Conservation (phyloP, 2,329 filamentous ascomycete genomes). For the Calonectria crousiana region DNA sequence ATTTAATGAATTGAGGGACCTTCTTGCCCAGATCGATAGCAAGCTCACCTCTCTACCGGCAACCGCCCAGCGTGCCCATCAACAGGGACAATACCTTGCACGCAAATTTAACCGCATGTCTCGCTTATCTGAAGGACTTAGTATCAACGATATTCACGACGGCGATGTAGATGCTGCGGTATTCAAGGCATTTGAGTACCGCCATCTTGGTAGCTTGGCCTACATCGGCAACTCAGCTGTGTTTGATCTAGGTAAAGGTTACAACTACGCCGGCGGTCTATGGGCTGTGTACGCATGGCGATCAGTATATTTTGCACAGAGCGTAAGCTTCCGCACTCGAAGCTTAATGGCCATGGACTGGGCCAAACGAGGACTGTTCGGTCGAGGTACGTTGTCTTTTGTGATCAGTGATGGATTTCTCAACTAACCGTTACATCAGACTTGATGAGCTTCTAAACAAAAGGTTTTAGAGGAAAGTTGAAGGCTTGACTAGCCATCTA, state of each 20-base stretch:
- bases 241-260: slow-evolving; percentile 86
- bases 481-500: neutral
- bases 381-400: slow-evolving; percentile 77
- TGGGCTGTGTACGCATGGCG: slow-evolving; percentile 97
- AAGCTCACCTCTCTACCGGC: slow-evolving; percentile 96
- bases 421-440: slow-evolving; percentile 49
- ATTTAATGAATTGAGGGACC: slow-evolving; percentile 89
- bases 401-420: neutral
- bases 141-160: slow-evolving; percentile 84
- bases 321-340: slow-evolving; percentile 91
- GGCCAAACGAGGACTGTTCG: slow-evolving; percentile 96
- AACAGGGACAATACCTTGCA: slow-evolving; percentile 93
- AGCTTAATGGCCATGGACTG: slow-evolving; percentile 97
- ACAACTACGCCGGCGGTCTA: slow-evolving; percentile 84
- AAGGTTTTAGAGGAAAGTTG: neutral
- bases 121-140: slow-evolving; percentile 79
- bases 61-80: slow-evolving; percentile 95
- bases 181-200: slow-evolving; percentile 96
- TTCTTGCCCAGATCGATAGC: slow-evolving; percentile 91
- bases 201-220: slow-evolving; percentile 89
- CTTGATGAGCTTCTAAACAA: slow-evolving; percentile 63
- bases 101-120: slow-evolving; percentile 95
- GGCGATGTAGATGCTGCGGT: slow-evolving; percentile 92
- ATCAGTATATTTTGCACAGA: slow-evolving; percentile 97
- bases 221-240: slow-evolving; percentile 97